Evolutionary conservation across 2,329 filamentous ascomycete genomes (phyloP).

Genomic region (Ciborinia camelliae): DNA sequence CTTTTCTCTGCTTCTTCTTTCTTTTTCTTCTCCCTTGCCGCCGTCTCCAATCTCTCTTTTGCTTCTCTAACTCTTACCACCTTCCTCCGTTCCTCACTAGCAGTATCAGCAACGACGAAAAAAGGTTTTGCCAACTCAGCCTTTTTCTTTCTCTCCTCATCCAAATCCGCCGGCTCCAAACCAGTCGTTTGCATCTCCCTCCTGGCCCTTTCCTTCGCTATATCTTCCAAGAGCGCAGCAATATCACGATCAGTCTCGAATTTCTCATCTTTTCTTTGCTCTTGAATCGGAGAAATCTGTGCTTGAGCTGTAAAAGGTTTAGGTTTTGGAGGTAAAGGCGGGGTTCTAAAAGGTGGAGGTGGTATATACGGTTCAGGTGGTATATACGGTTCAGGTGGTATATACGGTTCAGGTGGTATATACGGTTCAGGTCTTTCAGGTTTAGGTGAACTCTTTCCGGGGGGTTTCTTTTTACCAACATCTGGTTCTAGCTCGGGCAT

Average conservation of each 20-base stretch:
- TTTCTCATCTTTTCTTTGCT: background rate
- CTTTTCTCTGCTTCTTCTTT: background rate
- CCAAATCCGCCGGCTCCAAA: background rate
- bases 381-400: too few relatives aligned
- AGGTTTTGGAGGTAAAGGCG: too few relatives aligned
- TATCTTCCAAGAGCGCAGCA: background rate
- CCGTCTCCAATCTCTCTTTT: background rate
- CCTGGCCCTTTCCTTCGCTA: background rate
- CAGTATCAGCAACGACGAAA: background rate
- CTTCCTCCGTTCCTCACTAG: background rate
- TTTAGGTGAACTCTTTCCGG: too few relatives aligned
- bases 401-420: too few relatives aligned
- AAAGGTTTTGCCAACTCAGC: background rate
- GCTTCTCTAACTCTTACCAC: background rate
- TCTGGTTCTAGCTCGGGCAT: background rate
- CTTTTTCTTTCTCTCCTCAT: background rate
- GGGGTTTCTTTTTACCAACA: background rate
- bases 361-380: too few relatives aligned
- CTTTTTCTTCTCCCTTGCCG: too few relatives aligned
- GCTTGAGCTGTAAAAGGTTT: background rate
- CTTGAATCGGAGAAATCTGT: background rate
- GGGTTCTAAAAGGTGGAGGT: too few relatives aligned
- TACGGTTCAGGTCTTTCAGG: too few relatives aligned
- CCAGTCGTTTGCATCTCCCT: background rate
- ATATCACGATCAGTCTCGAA: background rate